Evolutionary conservation across 805 yeast species (phyloP), one percentile per base, ranked within the genome.

Genomic region (Saccharomycopsis malanga): DNA sequence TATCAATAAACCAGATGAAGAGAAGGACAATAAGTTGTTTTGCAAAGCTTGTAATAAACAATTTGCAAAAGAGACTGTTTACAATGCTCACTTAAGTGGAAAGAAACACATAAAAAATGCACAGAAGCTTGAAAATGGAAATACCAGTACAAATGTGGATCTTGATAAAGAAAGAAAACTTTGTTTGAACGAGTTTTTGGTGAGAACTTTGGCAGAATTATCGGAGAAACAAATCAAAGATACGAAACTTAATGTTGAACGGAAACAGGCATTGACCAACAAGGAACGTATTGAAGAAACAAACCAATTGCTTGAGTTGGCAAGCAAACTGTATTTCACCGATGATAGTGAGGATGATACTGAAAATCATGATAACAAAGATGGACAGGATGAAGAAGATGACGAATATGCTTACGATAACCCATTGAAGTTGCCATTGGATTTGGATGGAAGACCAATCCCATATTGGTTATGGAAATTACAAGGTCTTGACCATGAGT

Each of bases 401-500:
- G 70, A 63, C 10, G 66, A 58, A 6, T n/a, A n/a, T n/a, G 53
- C 58, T 17, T 58, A 60, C 25, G 61, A 58, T 44, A 72, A 72
- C 50, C 78, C 81, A 17, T 66, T 76, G 47, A 76, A 81, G 47
- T 62, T 86, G 46, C 95, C 96, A 0, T 44, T 86, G 0, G 98
- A 95, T 0, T 74, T 85, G 17, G 97, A 89, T 63, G 97, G 97
- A 0, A 74, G 73, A 35, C 97, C 97, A 0, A 87, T 93, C 24
- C 98, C 98, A 1, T 78, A 72, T 46, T 93, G 98, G 98, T 68
- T 93, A 24, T 89, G 79, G 70, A 93, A 89, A 62, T 68, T 89
- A 39, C 88, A 87, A 57, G 98, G 98, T 0, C 69, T 89, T 9
- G 84, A 84, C 47, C 72, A 76, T 37, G 77, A 74, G 44, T 86